Evolutionary conservation across 441 rosid genomes (phyloP), one percentile per base, ranked within the genome.

Genomic region (Erodium trifolium): DNA sequence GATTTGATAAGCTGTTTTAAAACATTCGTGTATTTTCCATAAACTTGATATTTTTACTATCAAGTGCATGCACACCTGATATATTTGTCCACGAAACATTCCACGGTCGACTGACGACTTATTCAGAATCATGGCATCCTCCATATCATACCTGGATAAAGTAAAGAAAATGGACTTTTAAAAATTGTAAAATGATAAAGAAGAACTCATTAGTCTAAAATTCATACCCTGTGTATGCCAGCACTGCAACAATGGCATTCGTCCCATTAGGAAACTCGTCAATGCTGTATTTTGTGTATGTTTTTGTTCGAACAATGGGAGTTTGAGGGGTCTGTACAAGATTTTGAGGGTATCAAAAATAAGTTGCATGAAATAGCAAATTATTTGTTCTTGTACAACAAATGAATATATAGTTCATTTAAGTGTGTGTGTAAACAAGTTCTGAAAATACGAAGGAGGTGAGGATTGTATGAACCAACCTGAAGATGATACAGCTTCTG

Each of bases 121-220:
- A 72, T 94, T 94, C 70, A 94, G 71, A 78, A 94, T 94, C 99
- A 94, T 94, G 6, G 99, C 97, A 80, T 94, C 99, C 86, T 94
- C 99, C 99, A 94, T 94, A 79, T 94, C 99, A 79, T 87, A 94
- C 64, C 98, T 94, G 71, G 63, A 72, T 19, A 37, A 74, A 23
- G 71, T 17, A 69, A 77, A 53, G 41, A 29, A 60, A 43, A 65
- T 72, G 69, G 55, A 59, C 27, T 67, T 55, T 29, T 18, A 4
- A 13, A 62, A n/a, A 34, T 63, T 65, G 45, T 27, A 16, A 69
- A 39, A 65, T 27, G 59, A 69, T 18, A 68, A 65, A 70, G n/a
- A 68, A n/a, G 57, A 7, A 29, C 63, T 69, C 7, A 63, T 43
- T 71, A n/a, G 5, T 59, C 49, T 31, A 47, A 79, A 67, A 35